Conservation (phyloP, 2,329 filamentous ascomycete genomes). For the Bimuria novae-zelandiae region DNA sequence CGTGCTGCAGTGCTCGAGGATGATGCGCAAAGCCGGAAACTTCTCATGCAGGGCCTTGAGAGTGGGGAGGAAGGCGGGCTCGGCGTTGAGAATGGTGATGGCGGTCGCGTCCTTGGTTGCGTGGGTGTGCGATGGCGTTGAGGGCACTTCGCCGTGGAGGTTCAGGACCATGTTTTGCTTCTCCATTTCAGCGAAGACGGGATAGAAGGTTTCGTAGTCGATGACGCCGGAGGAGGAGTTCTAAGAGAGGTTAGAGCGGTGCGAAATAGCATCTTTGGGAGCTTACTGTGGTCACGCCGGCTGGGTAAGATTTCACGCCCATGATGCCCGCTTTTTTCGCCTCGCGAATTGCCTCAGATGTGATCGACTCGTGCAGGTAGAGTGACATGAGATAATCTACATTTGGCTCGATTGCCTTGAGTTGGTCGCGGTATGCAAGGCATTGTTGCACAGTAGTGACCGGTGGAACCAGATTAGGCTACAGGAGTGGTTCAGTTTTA, state of each 20-base stretch:
- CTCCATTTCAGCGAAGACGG: slow-evolving; percentile 90
- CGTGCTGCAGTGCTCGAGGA: slow-evolving; percentile 86
- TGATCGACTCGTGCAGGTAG: slow-evolving; percentile 56
- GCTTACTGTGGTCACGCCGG: slow-evolving; percentile 47
- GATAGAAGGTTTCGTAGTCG: slow-evolving; percentile 71
- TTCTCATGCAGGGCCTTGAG: slow-evolving; percentile 71
- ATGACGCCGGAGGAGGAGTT: slow-evolving; percentile 71
- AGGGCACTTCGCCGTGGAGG: slow-evolving; percentile 86
- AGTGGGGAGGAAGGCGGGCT: slow-evolving; percentile 79
- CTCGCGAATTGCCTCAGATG: slow-evolving; percentile 64
- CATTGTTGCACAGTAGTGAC: slow-evolving; percentile 55
- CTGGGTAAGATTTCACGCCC: slow-evolving; percentile 72
- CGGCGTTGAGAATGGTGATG: slow-evolving; percentile 64
- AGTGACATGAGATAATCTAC: slow-evolving; percentile 58
- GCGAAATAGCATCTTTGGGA: neutral
- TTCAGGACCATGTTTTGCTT: slow-evolving; percentile 81
- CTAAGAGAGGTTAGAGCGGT: slow-evolving; percentile 10
- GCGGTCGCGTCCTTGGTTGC: slow-evolving; percentile 23
- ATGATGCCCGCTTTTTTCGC: slow-evolving; percentile 73
- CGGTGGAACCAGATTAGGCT: slow-evolving; percentile 58
- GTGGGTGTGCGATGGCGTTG: slow-evolving; percentile 43
- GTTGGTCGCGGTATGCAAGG: slow-evolving; percentile 51
- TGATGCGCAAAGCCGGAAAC: slow-evolving; percentile 72
- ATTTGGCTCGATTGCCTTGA: slow-evolving; percentile 52
- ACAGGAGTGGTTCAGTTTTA: neutral